A percentile compares a stretch with the other conserved stretches of the same genome.
phyloP scores from a whole-genome alignment of 495 filamentous ascomycete genomes.

The Pseudoneurospora amorphoporcata region DNA sequence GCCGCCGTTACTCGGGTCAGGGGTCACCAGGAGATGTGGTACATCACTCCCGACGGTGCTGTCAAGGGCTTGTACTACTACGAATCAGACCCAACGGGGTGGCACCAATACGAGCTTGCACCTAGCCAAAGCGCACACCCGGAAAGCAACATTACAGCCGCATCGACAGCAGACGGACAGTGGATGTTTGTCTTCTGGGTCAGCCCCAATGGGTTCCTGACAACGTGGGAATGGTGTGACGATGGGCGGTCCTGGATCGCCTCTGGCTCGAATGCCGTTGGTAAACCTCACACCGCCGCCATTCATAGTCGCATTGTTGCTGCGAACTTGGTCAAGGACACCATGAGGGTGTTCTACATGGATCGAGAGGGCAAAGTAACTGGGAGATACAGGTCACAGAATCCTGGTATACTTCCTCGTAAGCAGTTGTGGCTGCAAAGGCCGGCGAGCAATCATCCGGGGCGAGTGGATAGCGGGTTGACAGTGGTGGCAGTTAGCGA shows the following conservation, averaged over 20 bases:
- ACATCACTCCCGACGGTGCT: background rate
- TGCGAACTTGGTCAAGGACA: background rate
- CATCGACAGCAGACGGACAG: background rate
- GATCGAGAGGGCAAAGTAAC: background rate
- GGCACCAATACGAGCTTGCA: background rate
- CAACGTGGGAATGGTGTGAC: background rate
- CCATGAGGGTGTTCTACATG: background rate
- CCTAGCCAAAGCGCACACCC: background rate
- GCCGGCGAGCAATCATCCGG: background rate
- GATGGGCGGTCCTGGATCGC: background rate
- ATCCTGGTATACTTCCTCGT: background rate
- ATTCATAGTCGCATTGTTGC: background rate
- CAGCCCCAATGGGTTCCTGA: background rate
- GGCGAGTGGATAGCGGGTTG: background rate
- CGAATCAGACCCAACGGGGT: background rate
- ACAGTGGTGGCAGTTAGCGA: background rate
- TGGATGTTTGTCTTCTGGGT: background rate
- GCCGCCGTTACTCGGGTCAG: background rate
- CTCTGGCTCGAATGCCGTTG: background rate
- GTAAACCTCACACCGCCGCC: background rate
- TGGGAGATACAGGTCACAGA: background rate
- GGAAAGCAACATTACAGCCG: background rate
- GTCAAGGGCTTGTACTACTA: background rate
- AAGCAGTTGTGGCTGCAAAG: background rate
- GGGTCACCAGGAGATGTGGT: background rate